These are phyloP conservation scores for Phytophthora quininea DNA, from an alignment of 352 stramenopile genomes.

Conservation along the genomic window DNA sequence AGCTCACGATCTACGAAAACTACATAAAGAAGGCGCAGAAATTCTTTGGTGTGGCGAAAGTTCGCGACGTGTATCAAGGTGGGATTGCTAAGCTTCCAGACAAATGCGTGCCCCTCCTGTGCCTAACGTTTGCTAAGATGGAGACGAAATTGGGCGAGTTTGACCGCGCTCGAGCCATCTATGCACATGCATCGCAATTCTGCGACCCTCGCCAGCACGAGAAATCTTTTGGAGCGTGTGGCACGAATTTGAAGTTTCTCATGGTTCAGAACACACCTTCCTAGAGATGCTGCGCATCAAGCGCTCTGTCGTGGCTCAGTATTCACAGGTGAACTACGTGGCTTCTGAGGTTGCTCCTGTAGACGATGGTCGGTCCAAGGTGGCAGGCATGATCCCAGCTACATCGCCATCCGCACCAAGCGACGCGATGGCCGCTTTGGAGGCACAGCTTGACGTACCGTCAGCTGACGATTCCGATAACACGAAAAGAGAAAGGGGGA, in stretches of 20 bases:
- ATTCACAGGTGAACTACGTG: constrained; percentile 97
- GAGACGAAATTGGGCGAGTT: constrained; percentile 97
- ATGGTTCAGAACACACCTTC: constrained; percentile 98
- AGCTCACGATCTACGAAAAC: constrained; percentile 93
- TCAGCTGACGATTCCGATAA: constrained; percentile 30
- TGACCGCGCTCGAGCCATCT: constrained; percentile 95
- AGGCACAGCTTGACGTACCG: constrained; percentile 64
- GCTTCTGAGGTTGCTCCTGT: constrained; percentile 87
- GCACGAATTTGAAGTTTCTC: constrained; percentile 95
- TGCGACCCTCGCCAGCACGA: constrained; percentile 95
- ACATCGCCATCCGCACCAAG: constrained; percentile 47
- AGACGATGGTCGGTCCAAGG: constrained; percentile 29
- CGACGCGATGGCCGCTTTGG: constrained; percentile 91
- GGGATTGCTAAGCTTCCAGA: constrained; percentile 95
- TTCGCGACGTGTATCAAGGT: constrained; percentile 96
- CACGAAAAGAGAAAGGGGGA: constrained; percentile 67
- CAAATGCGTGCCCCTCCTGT: constrained; percentile 90
- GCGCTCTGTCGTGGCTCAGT: constrained; percentile 95
- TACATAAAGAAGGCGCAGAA: constrained; percentile 96
- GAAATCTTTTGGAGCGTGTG: constrained; percentile 95
- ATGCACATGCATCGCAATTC: constrained; percentile 97
- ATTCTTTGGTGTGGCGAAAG: constrained; percentile 96
- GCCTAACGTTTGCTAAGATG: constrained; percentile 96
- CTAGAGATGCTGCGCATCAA: constrained; percentile 99
- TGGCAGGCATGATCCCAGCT: constrained; percentile 65